These are phyloP conservation scores for Gossypium turneri DNA, from an alignment of 345 rosid genomes.

Conservation along the genomic window DNA sequence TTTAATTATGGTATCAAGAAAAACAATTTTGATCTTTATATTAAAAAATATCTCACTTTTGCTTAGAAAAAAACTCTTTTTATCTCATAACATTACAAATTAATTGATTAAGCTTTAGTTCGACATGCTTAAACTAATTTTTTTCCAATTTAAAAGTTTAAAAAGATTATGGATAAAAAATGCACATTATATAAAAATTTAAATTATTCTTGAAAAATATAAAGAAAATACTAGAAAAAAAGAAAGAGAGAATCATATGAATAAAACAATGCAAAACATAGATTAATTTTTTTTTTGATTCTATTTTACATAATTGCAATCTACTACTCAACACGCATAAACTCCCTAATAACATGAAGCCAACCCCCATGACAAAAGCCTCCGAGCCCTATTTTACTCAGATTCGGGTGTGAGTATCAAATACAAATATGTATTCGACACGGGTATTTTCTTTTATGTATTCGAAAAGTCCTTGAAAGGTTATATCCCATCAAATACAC, in stretches of 20 bases:
- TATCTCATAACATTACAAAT: too few relatives aligned
- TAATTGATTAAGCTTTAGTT: too few relatives aligned
- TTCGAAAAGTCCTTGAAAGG: background rate
- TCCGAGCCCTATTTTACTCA: background rate
- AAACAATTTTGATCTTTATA: too few relatives aligned
- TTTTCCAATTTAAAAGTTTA: too few relatives aligned
- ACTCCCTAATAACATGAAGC: background rate
- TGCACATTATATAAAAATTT: too few relatives aligned
- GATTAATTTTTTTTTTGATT: background rate
- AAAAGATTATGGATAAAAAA: too few relatives aligned
- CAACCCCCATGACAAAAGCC: conserved; percentile 3
- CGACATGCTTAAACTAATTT: too few relatives aligned
- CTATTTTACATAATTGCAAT: conserved; percentile 1
- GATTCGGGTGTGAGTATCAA: too few relatives aligned
- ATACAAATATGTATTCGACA: background rate
- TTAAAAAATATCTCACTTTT: too few relatives aligned
- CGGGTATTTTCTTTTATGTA: background rate
- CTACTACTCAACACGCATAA: conserved; percentile 1
- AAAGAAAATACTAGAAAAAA: background rate
- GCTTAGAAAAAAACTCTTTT: too few relatives aligned
- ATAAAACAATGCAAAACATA: conserved; percentile 6
- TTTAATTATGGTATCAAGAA: too few relatives aligned
- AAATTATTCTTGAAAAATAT: background rate
- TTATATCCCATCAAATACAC: background rate
- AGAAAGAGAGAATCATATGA: background rate